Evolutionary conservation across 345 rosid genomes (phyloP), one percentile per base, ranked within the genome.

Genomic region (Cochlearia excelsa): DNA sequence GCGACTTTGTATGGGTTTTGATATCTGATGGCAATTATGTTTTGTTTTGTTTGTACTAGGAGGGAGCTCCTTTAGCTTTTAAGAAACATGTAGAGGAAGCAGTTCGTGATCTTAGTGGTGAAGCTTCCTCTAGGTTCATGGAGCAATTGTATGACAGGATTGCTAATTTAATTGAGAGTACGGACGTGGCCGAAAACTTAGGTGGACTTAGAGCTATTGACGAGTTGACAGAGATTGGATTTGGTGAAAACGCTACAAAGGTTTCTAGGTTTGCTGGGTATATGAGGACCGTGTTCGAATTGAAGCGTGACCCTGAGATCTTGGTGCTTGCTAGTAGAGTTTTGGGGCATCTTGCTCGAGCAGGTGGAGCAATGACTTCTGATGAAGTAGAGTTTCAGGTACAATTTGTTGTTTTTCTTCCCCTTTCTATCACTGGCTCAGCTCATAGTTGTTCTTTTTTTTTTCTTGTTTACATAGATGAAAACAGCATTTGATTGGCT

Each of bases 361-460:
- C 95, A 11, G 97, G 99, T 55, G 99, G 99, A 54, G 96, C 93
- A 39, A 87, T 94, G 99, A 86, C 95, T 53, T 95, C 99, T 8
- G 99, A 94, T 66, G 95, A 90, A 90, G 94, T 90, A 71, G 96
- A 90, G 59, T 74, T 84, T 79, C 97, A 94, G 93, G 97, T 94
- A 37, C 3, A 65, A 66, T 63, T 35, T 46, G 10, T 33, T 46
- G 44, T 62, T 30, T 16, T 52, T 54, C 26, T 28, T 54, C 54
- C 28, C 34, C 33, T 57, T 49, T 16, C 43, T 43, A 4, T 41
- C 9, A 10, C 38, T 47, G 44, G 10, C 35, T 67, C 26, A 26
- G 51, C 27, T 11, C 61, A 43, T 50, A 42, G 35, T 23, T 16
- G 34, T 51, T 62, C 35, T 59, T 63, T 43, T 43, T 16, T 4